Evolutionary conservation across 1,284 basidiomycete species (phyloP), one percentile per base, ranked within the genome.

Genomic region (Hypsizygus ulmarius): DNA sequence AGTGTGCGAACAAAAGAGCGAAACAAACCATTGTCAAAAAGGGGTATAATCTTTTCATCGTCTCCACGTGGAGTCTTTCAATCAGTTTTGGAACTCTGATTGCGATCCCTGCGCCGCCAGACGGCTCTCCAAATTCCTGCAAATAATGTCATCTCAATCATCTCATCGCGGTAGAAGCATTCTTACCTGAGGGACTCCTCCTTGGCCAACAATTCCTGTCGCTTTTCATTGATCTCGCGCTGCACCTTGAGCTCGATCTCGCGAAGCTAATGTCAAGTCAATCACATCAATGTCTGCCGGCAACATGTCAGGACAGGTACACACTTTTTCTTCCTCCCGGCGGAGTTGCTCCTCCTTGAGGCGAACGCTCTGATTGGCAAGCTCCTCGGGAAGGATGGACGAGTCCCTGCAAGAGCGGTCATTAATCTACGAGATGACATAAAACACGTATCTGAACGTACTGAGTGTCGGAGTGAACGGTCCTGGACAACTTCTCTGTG

Each of bases 331-430:
- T 75, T 97, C 94, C 70, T 99, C 97, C 54, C 92, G 79, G 60
- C 95, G 89, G 53, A 99, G 86, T 69, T 99, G 97, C 69, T 99
- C 96, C 75, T 99, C 96, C 77, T 97, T 98, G 72, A 98, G 84
- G 52, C 94, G 88, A 44, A 97, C 94, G 47, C 89, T 93, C 73
- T 97, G 96, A 55, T 89, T 96, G 12, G 95, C 94, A 59, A 99
- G 83, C 64, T 98, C 97, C 67, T 99, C 95, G 8, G 95, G 93
- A 15, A 90, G 78, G 60, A 97, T 92, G 19, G 91, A 93, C 21
- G 90, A 87, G 59, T 93, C 90, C 61, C 88, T 85, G 64, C 39
- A 52, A 63, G 40, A 48, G 48, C n/a, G 4, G 42, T 56, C 45
- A 55, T 59, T 44, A 36, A 43, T 34, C 59, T 43, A 51, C 32